Percentiles rank a stretch among this genome's conserved stretches.
These are phyloP conservation scores for Eimeria falciformis DNA, from an alignment of 169 alveolate species.

Conservation along the genomic window DNA sequence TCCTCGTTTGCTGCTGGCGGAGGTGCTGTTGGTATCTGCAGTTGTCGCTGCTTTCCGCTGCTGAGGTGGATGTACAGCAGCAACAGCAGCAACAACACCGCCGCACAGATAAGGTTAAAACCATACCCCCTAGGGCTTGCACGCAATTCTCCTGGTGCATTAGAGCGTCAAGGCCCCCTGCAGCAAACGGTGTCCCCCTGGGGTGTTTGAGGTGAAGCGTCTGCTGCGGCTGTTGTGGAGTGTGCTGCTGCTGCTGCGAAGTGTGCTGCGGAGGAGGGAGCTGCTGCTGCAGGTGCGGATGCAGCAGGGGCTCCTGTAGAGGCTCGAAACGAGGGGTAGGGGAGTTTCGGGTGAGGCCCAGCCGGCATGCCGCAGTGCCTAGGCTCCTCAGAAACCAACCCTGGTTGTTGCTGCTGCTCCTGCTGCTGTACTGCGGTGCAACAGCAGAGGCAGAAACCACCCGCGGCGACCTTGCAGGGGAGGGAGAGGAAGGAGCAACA, in stretches of 20 bases:
- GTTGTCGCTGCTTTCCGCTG: background rate
- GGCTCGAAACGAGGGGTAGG: no score
- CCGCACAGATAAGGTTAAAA: background rate
- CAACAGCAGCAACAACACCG: slow-evolving; percentile 12
- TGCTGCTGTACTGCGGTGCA: background rate
- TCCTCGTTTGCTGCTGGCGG: slow-evolving; percentile 24
- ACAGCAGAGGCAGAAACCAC: no score
- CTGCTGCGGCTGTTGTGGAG: background rate
- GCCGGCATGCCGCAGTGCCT: background rate
- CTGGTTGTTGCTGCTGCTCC: slow-evolving; percentile 15
- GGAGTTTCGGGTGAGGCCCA: background rate
- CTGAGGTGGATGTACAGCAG: background rate
- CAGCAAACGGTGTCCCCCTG: background rate
- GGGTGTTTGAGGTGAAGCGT: background rate
- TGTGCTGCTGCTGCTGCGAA: slow-evolving; percentile 21
- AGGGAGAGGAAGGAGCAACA: background rate
- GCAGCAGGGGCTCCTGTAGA: background rate
- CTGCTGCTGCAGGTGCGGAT: background rate
- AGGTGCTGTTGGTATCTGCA: slow-evolving; percentile 2
- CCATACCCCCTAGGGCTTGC: background rate
- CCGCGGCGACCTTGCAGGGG: background rate
- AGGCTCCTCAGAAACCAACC: background rate
- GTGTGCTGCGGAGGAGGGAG: background rate
- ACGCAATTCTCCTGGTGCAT: slow-evolving; percentile 13
- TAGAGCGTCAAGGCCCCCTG: background rate